Evolutionary conservation across 169 alveolate genomes (phyloP), one percentile per base, ranked within the genome.

Genomic region (Eimeria necatrix): DNA sequence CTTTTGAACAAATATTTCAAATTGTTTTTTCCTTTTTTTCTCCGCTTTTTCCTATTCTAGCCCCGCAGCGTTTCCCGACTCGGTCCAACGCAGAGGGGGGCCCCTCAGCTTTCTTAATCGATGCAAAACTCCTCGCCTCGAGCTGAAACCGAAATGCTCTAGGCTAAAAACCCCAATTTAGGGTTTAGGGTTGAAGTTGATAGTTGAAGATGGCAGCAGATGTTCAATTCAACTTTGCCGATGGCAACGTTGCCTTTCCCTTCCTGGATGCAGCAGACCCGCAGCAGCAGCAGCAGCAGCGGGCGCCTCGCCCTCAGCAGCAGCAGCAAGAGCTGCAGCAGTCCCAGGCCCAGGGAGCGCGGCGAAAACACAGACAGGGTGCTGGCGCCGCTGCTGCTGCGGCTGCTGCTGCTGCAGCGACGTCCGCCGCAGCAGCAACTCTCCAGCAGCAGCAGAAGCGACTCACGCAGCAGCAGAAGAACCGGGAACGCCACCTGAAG

Each of bases 351-450:
- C 51, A 26, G 24, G 83, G 41, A 8, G 52, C 73, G 9, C 73
- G 61, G 32, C 12, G 87, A 20, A 76, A 7, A 20, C 87, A 26
- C 56, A 76, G 87, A 26, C 87, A 41, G 87, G 87, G 87, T 5
- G 87, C 87, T 8, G 87, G 87, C 14, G 87, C 52, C 18, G 73
- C 14, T 20, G 73, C 24, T 2, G 73, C 73, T 12, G 73, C 73
- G 16, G 83, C 83, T 8, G 83, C 83, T 32, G 83, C 83, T 71
- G 87, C 87, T 9, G 64, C 59, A 76, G 59, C 87, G n/a, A 68
- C 78, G n/a, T 18, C 78, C 9, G 46, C 87, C 0, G 87, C 87
- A 46, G 87, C 87, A 46, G 64, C 64, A 5, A 48, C 46, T 26
- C 61, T 76, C 48, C 87, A 76, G 87, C 87, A 76, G 87, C 61